These are phyloP conservation scores for Aspergillus nomiae DNA, from an alignment of 2,329 filamentous ascomycete genomes.

Conservation along the genomic window DNA sequence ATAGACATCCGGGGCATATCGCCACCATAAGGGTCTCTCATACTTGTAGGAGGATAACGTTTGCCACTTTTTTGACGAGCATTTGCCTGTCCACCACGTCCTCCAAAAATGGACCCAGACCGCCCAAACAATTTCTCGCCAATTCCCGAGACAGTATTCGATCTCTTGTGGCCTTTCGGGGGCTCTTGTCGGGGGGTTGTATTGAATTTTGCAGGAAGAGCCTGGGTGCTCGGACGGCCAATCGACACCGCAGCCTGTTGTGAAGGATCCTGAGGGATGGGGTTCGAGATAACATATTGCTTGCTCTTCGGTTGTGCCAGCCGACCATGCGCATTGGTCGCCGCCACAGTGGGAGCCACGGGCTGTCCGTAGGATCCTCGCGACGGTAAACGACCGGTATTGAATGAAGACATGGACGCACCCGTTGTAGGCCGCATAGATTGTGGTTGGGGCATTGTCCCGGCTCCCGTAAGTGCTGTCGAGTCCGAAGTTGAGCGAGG, in stretches of 20 bases:
- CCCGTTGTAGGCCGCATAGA: conserved; percentile 73
- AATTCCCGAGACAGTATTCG: conserved; percentile 76
- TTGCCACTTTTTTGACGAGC: conserved; percentile 56
- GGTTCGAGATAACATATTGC: conserved; percentile 71
- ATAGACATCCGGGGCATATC: conserved; percentile 66
- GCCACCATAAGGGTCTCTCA: conserved; percentile 71
- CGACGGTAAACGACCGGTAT: conserved; percentile 65
- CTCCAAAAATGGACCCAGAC: conserved; percentile 78
- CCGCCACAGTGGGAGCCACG: conserved; percentile 79
- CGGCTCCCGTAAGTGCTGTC: conserved; percentile 53
- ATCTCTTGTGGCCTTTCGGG: conserved; percentile 63
- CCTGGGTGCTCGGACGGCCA: conserved; percentile 62
- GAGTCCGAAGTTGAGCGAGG: conserved; percentile 61
- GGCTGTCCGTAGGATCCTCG: conserved; percentile 86
- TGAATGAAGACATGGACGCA: conserved; percentile 72
- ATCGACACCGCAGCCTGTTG: conserved; percentile 55
- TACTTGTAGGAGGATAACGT: conserved; percentile 87
- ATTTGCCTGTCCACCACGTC: conserved; percentile 41
- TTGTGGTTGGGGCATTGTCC: conserved; percentile 40
- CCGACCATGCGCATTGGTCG: conserved; percentile 84
- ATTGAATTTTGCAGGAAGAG: conserved; percentile 61
- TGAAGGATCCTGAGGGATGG: conserved; percentile 60
- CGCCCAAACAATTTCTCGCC: conserved; percentile 83
- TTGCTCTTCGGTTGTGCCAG: conserved; percentile 79
- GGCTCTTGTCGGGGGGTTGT: conserved; percentile 54